Base-by-base conservation (phyloP, 2,329 filamentous ascomycete genomes). In the Ophiocordyceps camponoti-floridani region DNA sequence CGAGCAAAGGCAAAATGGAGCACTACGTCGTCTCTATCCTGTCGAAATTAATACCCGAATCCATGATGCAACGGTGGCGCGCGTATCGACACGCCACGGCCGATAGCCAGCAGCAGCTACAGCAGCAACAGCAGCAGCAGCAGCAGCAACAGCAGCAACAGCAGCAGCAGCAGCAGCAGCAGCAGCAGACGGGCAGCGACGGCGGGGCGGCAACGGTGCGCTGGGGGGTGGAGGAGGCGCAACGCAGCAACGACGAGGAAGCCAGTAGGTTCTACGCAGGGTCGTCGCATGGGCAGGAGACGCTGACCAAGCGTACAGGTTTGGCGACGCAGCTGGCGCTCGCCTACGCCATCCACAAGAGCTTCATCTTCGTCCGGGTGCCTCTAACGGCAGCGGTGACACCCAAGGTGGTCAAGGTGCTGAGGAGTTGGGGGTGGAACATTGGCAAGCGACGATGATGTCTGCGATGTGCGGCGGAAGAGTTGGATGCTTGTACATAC, bases 301-400 rank as follows among this genome's bases (percentile, higher is more conserved):
- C 31, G 31, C 31, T 35, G 31, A 35, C 31, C 2, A 35, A 31
- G 28, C 6, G 35, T 6, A 40, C 50, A 80, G 76, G 76, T 53
- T 61, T 81, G 31, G 75, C 70, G 44, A 96, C 91, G 9, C 87
- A 95, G 58, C 68, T 98, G 28, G 87, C 85, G 14, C 73, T 98
- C 43, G 91, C 91, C 12, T 98, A 98, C 58, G 89, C 89, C 27
- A 85, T 98, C 47, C 91, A 98, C 70, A 98, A 98, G 67, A 93
- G 84, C 53, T 86, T 96, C 62, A 95, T 98, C 56, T 94, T 98
- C 62, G 62, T 96, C 51, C 77, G 91, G n/a, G 86, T 98, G 10
- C 91, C 91, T 9, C 65, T 96, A 50, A 91, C 91, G 1, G 87
- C 85, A 12, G 89, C 87, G 3, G 72, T 96, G 31, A 87, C 85